phyloP scores from a whole-genome alignment of 805 yeast genomes.

The Ogataea methanolica region DNA sequence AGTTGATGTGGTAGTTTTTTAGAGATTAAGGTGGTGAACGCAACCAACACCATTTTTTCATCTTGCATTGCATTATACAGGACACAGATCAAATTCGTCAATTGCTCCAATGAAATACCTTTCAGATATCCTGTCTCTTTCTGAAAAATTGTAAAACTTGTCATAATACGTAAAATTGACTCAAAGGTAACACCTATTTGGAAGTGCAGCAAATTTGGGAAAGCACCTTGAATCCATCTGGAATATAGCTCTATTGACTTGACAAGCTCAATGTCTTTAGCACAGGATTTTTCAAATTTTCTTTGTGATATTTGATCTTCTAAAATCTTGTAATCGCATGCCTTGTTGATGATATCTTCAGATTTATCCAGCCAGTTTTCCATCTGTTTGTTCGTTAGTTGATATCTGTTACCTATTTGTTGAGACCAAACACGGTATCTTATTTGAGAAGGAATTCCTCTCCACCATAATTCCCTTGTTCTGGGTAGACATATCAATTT shows the following conservation, averaged over 20 bases:
- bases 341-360: constrained; percentile 19
- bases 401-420: constrained; percentile 36
- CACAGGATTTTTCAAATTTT: constrained; percentile 12
- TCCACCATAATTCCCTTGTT: constrained; percentile 57
- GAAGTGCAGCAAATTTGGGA: constrained; percentile 25
- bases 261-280: constrained; percentile 8
- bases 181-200: constrained; percentile 29
- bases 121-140: constrained; percentile 5
- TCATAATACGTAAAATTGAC: constrained; percentile 20
- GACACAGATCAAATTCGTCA: constrained; percentile 25
- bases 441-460: constrained; percentile 43
- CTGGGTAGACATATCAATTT: constrained; percentile 31
- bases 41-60: constrained; percentile 19
- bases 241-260: constrained; percentile 21
- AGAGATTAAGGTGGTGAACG: constrained; percentile 22
- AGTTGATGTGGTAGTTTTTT: constrained; percentile 25
- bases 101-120: constrained; percentile 6
- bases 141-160: constrained; percentile 18
- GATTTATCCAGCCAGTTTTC: constrained; percentile 14
- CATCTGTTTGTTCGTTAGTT: constrained; percentile 16
- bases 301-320: constrained; percentile 12
- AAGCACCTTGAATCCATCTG: constrained; percentile 19
- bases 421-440: constrained; percentile 50
- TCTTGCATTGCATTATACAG: constrained; percentile 22
- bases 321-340: constrained; percentile 27